Evolutionary conservation across 768 basidiomycete species (phyloP).

Genomic region (Phylloporus sp.): DNA sequence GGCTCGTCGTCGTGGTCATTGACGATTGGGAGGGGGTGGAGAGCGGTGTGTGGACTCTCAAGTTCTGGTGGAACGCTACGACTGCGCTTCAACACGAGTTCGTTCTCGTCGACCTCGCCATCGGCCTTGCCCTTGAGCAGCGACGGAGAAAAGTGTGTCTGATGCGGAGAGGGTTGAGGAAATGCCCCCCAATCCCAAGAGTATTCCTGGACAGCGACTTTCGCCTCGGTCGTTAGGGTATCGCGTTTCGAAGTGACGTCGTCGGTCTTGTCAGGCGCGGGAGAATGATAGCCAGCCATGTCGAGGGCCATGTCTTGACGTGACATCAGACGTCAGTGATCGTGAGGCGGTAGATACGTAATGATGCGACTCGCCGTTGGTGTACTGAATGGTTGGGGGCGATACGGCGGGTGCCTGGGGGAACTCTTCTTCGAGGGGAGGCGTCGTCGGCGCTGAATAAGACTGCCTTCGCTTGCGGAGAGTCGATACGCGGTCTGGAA

Average conservation of each 20-base stretch:
- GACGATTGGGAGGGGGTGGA: constrained; percentile 16
- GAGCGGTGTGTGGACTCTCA: constrained; percentile 35
- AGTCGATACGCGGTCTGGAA: constrained; percentile 9
- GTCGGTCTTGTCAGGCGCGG: constrained; percentile 22
- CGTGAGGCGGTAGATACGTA: background rate
- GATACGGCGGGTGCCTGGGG: constrained; percentile 38
- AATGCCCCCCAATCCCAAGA: constrained; percentile 95
- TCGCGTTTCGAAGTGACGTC: constrained; percentile 30
- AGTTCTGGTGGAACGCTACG: constrained; percentile 54
- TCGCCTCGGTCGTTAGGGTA: constrained; percentile 4
- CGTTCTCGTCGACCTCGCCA: constrained; percentile 16
- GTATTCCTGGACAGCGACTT: constrained; percentile 53
- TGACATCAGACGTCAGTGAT: constrained; percentile 5
- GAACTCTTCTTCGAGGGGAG: constrained; percentile 41
- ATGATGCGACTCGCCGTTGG: constrained; percentile 40
- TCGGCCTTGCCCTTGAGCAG: constrained; percentile 15
- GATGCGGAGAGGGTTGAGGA: constrained; percentile 71
- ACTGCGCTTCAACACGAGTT: constrained; percentile 39
- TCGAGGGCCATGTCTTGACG: constrained; percentile 71
- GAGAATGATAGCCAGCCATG: constrained; percentile 70
- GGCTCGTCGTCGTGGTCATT: constrained; percentile 23
- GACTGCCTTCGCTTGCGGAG: constrained; percentile 25
- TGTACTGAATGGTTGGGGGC: constrained; percentile 58
- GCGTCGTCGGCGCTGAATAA: constrained; percentile 26
- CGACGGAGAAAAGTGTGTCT: constrained; percentile 38